Evolutionary conservation across 2,329 filamentous ascomycete species (phyloP).

Genomic region (Verticillium klebahnii): DNA sequence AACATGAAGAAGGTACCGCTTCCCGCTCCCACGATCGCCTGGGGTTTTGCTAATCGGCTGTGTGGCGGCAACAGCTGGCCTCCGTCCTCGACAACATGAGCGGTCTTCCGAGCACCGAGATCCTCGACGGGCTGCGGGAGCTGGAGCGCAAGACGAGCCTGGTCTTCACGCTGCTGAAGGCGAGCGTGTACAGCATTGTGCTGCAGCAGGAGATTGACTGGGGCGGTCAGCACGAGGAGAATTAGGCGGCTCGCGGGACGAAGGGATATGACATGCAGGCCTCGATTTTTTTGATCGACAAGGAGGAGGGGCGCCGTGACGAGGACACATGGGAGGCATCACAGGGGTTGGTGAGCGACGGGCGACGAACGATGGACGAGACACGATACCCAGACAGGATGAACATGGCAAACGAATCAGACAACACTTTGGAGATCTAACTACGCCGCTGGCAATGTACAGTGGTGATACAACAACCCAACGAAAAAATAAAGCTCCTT

Average conservation of each 20-base stretch:
- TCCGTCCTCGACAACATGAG: slow-evolving; percentile 58
- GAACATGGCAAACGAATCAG: background rate
- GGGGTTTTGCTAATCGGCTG: background rate
- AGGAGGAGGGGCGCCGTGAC: background rate
- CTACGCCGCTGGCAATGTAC: slow-evolving; percentile 1
- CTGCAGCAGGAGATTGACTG: slow-evolving; percentile 93
- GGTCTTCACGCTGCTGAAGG: slow-evolving; percentile 93
- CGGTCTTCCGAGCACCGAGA: slow-evolving; percentile 70
- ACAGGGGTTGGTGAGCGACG: background rate
- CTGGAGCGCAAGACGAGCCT: slow-evolving; percentile 92
- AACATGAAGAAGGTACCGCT: slow-evolving; percentile 80
- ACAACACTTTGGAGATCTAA: slow-evolving; percentile 4
- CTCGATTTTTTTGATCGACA: background rate
- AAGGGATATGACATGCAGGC: too few species aligned
- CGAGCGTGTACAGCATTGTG: slow-evolving; percentile 97
- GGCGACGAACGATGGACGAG: background rate
- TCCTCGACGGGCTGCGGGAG: slow-evolving; percentile 79
- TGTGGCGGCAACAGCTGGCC: slow-evolving; percentile 42
- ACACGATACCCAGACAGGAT: slow-evolving; percentile 4
- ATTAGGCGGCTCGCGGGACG: slow-evolving; percentile 10
- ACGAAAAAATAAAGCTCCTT: slow-evolving; percentile 7
- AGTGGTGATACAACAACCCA: slow-evolving; percentile 3
- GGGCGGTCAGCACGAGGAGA: slow-evolving; percentile 39
- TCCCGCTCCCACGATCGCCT: background rate
- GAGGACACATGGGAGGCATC: background rate